phyloP scores from a whole-genome alignment of 2,329 filamentous ascomycete species.

The Blumeria graminis region DNA sequence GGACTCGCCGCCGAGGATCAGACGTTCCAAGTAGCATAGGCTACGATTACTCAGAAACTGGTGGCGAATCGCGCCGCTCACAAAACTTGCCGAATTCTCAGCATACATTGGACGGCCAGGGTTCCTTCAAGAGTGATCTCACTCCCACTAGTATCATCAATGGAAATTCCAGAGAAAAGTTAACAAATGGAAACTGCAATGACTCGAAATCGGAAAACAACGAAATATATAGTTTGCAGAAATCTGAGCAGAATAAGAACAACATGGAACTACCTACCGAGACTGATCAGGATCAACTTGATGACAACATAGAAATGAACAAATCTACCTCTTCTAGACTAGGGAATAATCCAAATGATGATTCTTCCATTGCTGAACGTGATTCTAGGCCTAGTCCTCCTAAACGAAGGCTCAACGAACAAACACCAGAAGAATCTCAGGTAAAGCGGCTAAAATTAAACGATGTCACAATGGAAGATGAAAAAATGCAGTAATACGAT shows the following conservation, averaged over 20 bases:
- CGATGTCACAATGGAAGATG: not conserved
- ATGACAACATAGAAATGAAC: not conserved
- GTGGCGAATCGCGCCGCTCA: not conserved
- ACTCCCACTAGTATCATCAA: not conserved
- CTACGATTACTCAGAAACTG: not conserved
- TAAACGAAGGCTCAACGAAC: not conserved
- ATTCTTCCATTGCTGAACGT: not conserved
- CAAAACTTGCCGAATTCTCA: not conserved
- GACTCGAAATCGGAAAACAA: not conserved
- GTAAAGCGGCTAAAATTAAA: not conserved
- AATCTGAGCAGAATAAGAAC: not conserved
- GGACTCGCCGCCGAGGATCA: constrained; percentile 6
- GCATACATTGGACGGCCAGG: not conserved
- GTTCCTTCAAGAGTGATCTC: not conserved
- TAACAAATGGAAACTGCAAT: not conserved
- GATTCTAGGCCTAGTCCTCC: not conserved
- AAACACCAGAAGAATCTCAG: not conserved
- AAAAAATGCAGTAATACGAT: too few species aligned
- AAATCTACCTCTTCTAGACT: not conserved
- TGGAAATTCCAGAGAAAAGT: not conserved
- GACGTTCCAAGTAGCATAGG: not conserved
- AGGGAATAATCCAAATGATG: not conserved
- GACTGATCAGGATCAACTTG: not conserved
- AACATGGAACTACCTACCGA: not conserved
- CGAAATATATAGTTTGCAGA: not conserved